Evolutionary conservation across 1,284 basidiomycete genomes (phyloP).

Genomic region (Ustilago loliicola): DNA sequence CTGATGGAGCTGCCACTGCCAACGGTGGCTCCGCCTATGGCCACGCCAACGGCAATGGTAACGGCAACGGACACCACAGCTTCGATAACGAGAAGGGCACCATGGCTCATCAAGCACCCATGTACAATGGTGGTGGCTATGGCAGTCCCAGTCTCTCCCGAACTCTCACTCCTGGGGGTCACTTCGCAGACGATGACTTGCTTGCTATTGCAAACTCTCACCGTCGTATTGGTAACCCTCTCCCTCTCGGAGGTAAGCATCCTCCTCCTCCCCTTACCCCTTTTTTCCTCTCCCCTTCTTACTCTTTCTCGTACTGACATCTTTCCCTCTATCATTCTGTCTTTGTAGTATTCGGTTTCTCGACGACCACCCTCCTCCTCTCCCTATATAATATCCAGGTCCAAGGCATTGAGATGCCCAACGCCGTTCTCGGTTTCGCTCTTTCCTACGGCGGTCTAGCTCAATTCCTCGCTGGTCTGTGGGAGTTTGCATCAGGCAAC

Average conservation of each 20-base stretch:
- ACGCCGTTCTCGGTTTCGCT: conserved; percentile 45
- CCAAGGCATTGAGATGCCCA: conserved; percentile 44
- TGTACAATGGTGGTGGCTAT: conserved; percentile 34
- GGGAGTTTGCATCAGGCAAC: conserved; percentile 61
- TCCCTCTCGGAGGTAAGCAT: conserved; percentile 53
- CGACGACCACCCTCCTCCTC: conserved; percentile 50
- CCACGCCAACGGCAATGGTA: conserved; percentile 12
- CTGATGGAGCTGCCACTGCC: conserved; percentile 4
- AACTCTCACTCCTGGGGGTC: conserved; percentile 56
- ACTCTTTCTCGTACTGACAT: background rate
- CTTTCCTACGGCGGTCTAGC: conserved; percentile 48
- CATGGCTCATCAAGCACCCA: conserved; percentile 33
- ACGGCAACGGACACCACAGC: conserved; percentile 14
- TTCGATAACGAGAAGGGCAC: conserved; percentile 33
- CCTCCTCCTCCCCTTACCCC: background rate
- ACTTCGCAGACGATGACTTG: conserved; percentile 54
- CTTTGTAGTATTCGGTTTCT: conserved; percentile 44
- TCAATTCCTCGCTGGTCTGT: conserved; percentile 60
- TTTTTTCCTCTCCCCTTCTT: background rate
- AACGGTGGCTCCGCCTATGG: background rate
- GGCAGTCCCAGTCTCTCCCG: conserved; percentile 17
- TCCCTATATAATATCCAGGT: conserved; percentile 57
- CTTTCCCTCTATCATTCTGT: background rate
- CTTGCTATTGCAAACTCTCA: conserved; percentile 52
- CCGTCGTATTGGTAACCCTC: conserved; percentile 51